Evolutionary conservation across 2,329 filamentous ascomycete species (phyloP), one percentile per base, ranked within the genome.

Genomic region (Stenocarpella maydis): DNA sequence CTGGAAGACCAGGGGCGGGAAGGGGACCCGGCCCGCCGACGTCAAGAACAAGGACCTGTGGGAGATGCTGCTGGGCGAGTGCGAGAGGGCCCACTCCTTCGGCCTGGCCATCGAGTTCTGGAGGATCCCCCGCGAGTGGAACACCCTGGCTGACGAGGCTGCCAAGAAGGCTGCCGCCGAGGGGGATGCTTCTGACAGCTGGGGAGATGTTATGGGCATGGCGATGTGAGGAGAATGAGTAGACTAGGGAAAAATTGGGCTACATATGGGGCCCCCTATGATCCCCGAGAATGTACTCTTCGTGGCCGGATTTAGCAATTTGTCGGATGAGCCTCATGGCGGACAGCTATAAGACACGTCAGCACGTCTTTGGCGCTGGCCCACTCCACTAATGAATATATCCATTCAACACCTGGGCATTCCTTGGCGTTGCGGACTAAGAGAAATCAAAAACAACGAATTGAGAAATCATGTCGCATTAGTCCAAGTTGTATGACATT

Each of bases 11-110:
- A 0, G 70, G 61, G 2, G 52, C 15, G 4, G 1, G 12, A 19
- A 50, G 14, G 52, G 31, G 31, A 34, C 31, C 12, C 52, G 76
- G 78, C n/a, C n/a, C 0, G 71, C 17, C 0, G 69, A 73, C 0
- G 83, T 87, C 54, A 83, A 83, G 74, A 88, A 88, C 70, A 77
- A 74, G 69, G 85, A 89, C 70, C 71, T 88, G 26, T 89, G 87
- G 85, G 76, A 87, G 73, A 71, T 76, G 17, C 74, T 88, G 2
- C 76, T 68, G 54, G 54, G 54, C 8, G 54, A 60, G 54, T 60
- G 54, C 39, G 54, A 60, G 54, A 43, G 5, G 54, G 9, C 1
- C 4, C 21, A 31, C 4, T 15, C 2, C 6, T 0, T 0, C 14
- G 53, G 53, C n/a, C 12, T 45, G 15, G 37, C 37, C 9, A 8